Percentiles rank a stretch among this genome's conserved stretches.
These are phyloP conservation scores for Morella rubra DNA, from an alignment of 306 rosid species.

Conservation along the genomic window DNA sequence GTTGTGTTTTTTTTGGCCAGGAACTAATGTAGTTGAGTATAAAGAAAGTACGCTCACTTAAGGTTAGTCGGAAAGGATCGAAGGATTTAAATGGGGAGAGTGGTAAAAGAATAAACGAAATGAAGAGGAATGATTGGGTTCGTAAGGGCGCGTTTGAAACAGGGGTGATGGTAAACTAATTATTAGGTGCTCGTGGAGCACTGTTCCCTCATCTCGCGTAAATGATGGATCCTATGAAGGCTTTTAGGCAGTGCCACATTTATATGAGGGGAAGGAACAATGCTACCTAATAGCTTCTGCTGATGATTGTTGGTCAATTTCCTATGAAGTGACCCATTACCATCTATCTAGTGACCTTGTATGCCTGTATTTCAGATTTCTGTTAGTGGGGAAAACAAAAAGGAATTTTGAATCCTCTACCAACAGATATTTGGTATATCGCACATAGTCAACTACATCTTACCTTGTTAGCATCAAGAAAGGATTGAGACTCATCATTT, in stretches of 20 bases:
- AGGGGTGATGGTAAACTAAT: too few species aligned
- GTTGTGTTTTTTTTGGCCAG: too few species aligned
- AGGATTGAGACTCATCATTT: slow-evolving; percentile 34
- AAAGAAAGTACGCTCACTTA: too few species aligned
- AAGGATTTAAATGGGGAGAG: too few species aligned
- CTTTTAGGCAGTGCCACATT: background rate
- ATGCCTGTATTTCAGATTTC: background rate
- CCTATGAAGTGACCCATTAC: background rate
- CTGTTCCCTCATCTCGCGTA: background rate
- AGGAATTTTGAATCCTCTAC: background rate
- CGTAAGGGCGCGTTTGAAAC: too few species aligned
- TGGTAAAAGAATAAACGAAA: too few species aligned
- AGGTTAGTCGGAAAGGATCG: too few species aligned
- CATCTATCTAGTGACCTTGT: background rate
- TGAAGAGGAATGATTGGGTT: too few species aligned
- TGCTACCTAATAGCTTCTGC: background rate
- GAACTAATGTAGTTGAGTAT: too few species aligned
- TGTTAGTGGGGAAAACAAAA: background rate
- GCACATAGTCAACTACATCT: slow-evolving; percentile 9
- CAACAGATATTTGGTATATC: slow-evolving; percentile 5
- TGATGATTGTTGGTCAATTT: background rate
- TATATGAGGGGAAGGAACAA: background rate
- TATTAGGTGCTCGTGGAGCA: background rate
- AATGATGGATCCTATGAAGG: background rate
- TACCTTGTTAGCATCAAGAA: slow-evolving; percentile 32